Base-by-base conservation (phyloP, 306 rosid genomes). In the Purshia tridentata region DNA sequence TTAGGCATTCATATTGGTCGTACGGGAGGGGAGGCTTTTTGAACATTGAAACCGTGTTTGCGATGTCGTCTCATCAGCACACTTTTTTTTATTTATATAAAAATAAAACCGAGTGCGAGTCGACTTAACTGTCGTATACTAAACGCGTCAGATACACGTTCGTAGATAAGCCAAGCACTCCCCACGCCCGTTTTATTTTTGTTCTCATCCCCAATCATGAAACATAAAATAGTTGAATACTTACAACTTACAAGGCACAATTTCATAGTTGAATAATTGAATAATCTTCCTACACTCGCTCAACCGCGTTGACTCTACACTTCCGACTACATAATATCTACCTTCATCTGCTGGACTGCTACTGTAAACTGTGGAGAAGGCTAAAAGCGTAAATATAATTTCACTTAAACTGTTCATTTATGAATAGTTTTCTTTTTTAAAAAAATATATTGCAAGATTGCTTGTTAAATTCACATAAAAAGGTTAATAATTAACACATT, bases 101-200 rank as follows among this genome's bases (percentile, higher is more conserved):
- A 13, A 4, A 3, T 5, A 37, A 59, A 59, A 6, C 18, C 42
- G 11, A 1, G 42, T 14, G 44, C 44, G 1, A 59, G 44, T 59
- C 44, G 1, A 59, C 65, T 59, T n/a, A 13, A 35, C 16, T 0
- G 48, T 4, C n/a, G n/a, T n/a, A 10, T 18, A 11, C 12, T 7
- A n/a, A 14, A 42, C 74, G 74, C 74, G 65, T 70, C 75, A 44
- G n/a, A 2, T 23, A 71, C 75, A 71, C 75, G 8, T 71, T 15
- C 47, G 47, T 44, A 5, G 47, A 44, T 44, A 44, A 4, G 35
- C 35, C 35, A 29, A 29, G 35, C 35, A 3, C 46, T 0, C 45
- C 49, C 7, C 73, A 22, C 18, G 8, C 19, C 40, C 40, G 5
- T 2, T 8, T 1, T 42, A 9, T 35, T 14, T 20, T 39, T 6